Evolutionary conservation across 805 yeast species (phyloP), one percentile per base, ranked within the genome.

Genomic region (Candida parachauliodes): DNA sequence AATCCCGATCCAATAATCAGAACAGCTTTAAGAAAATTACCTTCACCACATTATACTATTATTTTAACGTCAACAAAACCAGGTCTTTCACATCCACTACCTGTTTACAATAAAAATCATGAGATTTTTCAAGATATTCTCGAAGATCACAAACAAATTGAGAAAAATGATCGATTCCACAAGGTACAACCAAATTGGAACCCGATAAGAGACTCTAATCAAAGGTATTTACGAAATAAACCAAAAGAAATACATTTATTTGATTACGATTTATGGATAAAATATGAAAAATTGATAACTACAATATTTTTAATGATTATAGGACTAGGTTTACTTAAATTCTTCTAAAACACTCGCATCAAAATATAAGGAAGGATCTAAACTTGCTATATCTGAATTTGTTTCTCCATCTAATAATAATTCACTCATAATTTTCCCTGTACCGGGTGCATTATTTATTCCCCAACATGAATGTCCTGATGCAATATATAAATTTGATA

Each of bases 401-500:
- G 83, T 83, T 46, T 76, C 78, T 9, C 97, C 98, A 35, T 91
- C 97, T 31, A 91, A 59, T 32, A 91, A 59, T 38, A 91, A 52
- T 62, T 91, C 98, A 46, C 95, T 80, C 81, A 91, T 74, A 26
- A 93, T 73, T 54, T 87, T 79, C n/a, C 98, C 98, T 0, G 97
- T 89, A 3, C 85, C 97, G 1, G 97, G 97, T 0, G 96, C 96
- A 60, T 93, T 91, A 64, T 91, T 93, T 45, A 91, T 93, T 16
- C 98, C 98, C 98, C 98, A 91, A 63, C 98, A 93, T 11, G 96
- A 84, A 60, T 91, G 98, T 0, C 98, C 98, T 11, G 91, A 77
- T 2, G 96, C 96, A 39, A 91, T 59, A 50, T 68, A 84, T 43
- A 91, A 65, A 43, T 81, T 80, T 16, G 75, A 77, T 6, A 89